These are phyloP conservation scores for Yarrowia osloensis DNA, from an alignment of 805 yeast species.

Conservation along the genomic window DNA sequence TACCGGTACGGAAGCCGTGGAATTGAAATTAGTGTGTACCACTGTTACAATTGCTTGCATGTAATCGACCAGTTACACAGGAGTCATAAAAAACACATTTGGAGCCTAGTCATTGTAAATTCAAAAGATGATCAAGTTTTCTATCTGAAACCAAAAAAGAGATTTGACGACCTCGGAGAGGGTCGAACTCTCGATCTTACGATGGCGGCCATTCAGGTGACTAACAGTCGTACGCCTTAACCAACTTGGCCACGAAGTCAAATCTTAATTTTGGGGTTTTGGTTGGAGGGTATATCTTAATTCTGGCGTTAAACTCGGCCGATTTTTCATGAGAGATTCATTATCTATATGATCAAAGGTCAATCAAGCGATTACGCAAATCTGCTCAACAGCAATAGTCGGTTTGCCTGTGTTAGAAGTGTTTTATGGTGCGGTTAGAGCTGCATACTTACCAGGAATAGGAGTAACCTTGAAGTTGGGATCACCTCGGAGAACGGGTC, in stretches of 20 bases:
- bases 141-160: background rate
- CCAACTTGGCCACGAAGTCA: slow-evolving; percentile 30
- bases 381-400: background rate
- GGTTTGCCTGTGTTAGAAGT: slow-evolving; percentile 3
- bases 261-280: background rate
- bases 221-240: slow-evolving; percentile 29
- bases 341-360: background rate
- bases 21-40: no score
- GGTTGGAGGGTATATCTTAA: no score
- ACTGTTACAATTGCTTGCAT: no score
- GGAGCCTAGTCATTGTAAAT: no score
- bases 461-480: slow-evolving; percentile 14
- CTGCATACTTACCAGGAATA: background rate
- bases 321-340: background rate
- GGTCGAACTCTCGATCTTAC: slow-evolving; percentile 30
- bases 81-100: no score
- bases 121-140: no score
- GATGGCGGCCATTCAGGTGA: slow-evolving; percentile 19
- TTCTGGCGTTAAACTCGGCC: background rate
- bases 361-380: slow-evolving; percentile 2
- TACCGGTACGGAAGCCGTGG: no score
- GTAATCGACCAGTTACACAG: no score
- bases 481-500: slow-evolving; percentile 6
- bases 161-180: slow-evolving; percentile 30
- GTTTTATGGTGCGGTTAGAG: background rate